Evolutionary conservation across 2,329 filamentous ascomycete species (phyloP), one percentile per base, ranked within the genome.

Genomic region (Paracoccidioides lutzii): DNA sequence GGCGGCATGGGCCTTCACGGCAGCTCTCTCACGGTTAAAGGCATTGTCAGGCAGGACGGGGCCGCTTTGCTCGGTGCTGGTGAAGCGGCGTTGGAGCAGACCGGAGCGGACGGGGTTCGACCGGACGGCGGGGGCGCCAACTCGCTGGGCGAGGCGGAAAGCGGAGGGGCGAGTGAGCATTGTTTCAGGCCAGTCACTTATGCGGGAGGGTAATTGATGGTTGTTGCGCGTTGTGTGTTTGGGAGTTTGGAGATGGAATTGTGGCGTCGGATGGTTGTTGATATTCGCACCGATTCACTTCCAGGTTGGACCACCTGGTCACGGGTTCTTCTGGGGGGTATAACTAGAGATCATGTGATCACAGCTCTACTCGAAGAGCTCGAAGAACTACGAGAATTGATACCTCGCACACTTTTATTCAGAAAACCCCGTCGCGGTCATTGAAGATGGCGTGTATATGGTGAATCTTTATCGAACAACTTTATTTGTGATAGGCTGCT

Each of bases 11-110:
- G 89, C 83, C 80, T 94, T 90, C 70, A 95, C 87, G 67, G 87
- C 87, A 71, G 83, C 79, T 71, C 93, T 84, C 81, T 98, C 93
- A 68, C 86, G 84, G 79, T 94, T 85, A 81, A 97, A 98, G 68
- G 84, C 83, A 76, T 95, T 97, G 77, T 95, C 87, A 72, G 79
- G 78, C 57, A 78, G 71, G 66, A 84, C 82, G 49, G 72, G 67
- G 66, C 87, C 78, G 65, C 73, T 75, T 65, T 78, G 77, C 62
- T 75, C 71, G 65, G 79, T 77, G 76, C 81, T 84, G 70, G 83
- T 84, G 67, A 88, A 79, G 66, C 85, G 84, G 73, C 87, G 83
- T 78, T 88, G 85, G 65, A 81, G 85, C 65, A 81, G 64, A 60
- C 76, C 71, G 53, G 75, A 74, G 68, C 81, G 81, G 66, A 76